Evolutionary conservation across 306 rosid genomes (phyloP).

Genomic region (Canavalia ensiformis): DNA sequence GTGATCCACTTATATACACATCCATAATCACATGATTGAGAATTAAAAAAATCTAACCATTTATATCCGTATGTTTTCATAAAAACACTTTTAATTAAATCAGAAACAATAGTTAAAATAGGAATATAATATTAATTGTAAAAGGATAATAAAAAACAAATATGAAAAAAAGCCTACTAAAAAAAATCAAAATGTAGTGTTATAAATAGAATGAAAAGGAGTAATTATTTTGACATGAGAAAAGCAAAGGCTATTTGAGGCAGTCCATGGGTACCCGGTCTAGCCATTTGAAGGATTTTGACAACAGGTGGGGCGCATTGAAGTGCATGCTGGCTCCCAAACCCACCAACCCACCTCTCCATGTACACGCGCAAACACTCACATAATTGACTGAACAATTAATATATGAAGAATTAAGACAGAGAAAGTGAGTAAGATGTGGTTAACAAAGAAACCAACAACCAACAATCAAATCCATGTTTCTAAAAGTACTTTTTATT

Average conservation of each 20-base stretch:
- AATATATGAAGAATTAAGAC: constrained; percentile 25
- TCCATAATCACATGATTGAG: no score
- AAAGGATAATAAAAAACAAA: no score
- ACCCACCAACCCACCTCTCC: background rate
- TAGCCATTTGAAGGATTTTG: background rate
- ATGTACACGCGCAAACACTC: background rate
- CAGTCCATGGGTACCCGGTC: constrained; percentile 3
- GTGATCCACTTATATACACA: no score
- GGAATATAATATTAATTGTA: no score
- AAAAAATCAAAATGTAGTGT: no score
- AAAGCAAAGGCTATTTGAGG: background rate
- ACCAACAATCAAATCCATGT: constrained; percentile 73
- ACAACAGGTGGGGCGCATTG: background rate
- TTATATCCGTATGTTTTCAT: no score
- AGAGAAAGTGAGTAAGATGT: background rate
- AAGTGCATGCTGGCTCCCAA: constrained; percentile 7
- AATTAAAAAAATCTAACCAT: no score
- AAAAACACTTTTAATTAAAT: no score
- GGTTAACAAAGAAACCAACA: constrained; percentile 58
- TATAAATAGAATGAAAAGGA: no score
- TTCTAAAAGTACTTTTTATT: constrained; percentile 50
- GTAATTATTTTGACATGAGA: background rate
- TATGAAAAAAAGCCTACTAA: no score
- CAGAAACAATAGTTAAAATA: no score
- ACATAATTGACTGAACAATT: constrained; percentile 8